Percentiles rank a stretch among this genome's conserved stretches.
phyloP scores from a whole-genome alignment of 106 monocot species.

The Ottelia alismoides region DNA sequence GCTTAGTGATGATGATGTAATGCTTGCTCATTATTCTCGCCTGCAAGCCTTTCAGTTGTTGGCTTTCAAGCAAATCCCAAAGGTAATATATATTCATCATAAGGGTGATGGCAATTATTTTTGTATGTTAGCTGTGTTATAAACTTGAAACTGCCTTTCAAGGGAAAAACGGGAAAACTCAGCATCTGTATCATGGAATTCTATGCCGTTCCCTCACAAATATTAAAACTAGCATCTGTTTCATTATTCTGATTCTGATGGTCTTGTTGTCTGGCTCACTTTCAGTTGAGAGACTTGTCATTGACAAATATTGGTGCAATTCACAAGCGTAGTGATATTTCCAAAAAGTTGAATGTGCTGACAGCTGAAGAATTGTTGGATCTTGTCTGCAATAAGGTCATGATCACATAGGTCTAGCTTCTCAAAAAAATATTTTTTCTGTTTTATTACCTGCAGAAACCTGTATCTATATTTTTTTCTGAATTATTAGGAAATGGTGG shows the following conservation, averaged over 20 bases:
- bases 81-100: slow-evolving; percentile 41
- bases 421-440: no score
- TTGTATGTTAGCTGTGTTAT: no score
- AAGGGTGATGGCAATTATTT: no score
- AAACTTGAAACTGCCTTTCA: no score
- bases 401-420: no score
- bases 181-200: no score
- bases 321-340: slow-evolving; percentile 79
- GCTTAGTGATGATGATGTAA: slow-evolving; percentile 80
- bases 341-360: slow-evolving; percentile 67
- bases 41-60: slow-evolving; percentile 93
- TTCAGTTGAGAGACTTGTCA: slow-evolving; percentile 73
- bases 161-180: no score
- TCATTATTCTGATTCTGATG: neutral
- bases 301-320: slow-evolving; percentile 85
- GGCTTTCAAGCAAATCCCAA: slow-evolving; percentile 87
- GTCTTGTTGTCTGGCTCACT: slow-evolving; percentile 1
- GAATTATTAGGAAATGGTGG: no score
- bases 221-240: neutral
- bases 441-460: no score
- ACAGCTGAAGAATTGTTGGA: slow-evolving; percentile 72
- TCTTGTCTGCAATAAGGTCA: slow-evolving; percentile 93
- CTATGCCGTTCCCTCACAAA: no score
- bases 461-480: no score
- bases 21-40: slow-evolving; percentile 88